Evolutionary conservation across 768 basidiomycete genomes (phyloP), one percentile per base, ranked within the genome.

Genomic region (Auriscalpium vulgare): DNA sequence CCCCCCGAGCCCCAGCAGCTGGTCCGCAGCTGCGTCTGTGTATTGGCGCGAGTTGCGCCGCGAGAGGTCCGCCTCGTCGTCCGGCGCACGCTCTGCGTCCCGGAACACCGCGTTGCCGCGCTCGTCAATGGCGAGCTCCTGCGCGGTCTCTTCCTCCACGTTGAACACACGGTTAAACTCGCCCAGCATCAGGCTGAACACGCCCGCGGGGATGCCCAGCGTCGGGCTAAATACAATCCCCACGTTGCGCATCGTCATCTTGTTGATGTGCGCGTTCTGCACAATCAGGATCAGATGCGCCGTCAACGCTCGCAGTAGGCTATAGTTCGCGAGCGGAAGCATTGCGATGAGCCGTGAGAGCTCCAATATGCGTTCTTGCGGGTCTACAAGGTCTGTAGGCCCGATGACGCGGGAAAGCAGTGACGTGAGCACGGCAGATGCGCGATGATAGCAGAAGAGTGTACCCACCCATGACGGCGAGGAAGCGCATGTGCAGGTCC

Each of bases 151-250:
- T 56, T 65, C 67, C 60, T 81, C 84, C 51, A 92, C 91, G 63
- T 92, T 93, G 77, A 97, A 97, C 19, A 95, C 93, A 14, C 85
- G 81, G 62, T 91, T 91, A 73, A 95, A 97, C 68, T 97, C 91
- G 55, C 84, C 86, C 35, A 98, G 80, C 85, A 98, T 91, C 60
- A 97, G 73, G 66, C 91, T 93, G 71, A 98, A 95, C 45, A 97
- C 90, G 8, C 92, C 92, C 3, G 95, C 95, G n/a, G 95, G 95
- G 63, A 99, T 97, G 46, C 93, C 94, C 11, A 99, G 77, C 0
- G 97, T 98, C 2, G 97, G 97, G 61, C 93, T 95, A 73, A 98
- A 97, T 21, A 98, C 95, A 58, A 99, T 98, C 16, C 95, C 95
- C 29, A 99, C 92, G 68, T 99, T 99, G 47, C 95, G 85, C 83